Conservation (phyloP, 2,329 filamentous ascomycete genomes). For the Scedosporium aurantiacum region DNA sequence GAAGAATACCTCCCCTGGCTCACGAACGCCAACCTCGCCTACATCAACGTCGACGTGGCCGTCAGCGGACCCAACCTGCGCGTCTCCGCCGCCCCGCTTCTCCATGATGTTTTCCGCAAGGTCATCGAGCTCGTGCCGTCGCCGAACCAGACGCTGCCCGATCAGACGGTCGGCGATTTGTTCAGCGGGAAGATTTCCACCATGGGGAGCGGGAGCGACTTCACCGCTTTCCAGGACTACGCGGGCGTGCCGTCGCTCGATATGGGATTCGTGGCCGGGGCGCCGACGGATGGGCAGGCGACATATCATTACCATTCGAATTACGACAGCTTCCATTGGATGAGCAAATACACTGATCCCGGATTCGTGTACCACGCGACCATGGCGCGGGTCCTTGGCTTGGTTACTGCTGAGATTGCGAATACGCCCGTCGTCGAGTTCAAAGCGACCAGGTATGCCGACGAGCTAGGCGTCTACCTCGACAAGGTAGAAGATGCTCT, state of each 20-base stretch:
- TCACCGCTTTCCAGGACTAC: conserved; percentile 64
- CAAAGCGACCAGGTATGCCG: conserved; percentile 53
- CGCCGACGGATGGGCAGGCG: conserved; percentile 27
- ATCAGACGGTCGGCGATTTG: conserved; percentile 60
- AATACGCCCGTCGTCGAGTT: conserved; percentile 54
- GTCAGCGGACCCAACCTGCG: conserved; percentile 53
- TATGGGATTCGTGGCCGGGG: conserved; percentile 40
- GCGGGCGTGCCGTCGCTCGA: conserved; percentile 57
- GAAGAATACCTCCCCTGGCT: conserved; percentile 84
- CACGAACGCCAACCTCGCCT: conserved; percentile 59
- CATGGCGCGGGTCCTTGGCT: conserved; percentile 53
- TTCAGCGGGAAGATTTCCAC: conserved; percentile 53
- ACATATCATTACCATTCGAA: conserved; percentile 83
- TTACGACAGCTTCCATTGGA: conserved; percentile 86
- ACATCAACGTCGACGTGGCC: conserved; percentile 77
- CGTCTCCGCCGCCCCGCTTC: conserved; percentile 59
- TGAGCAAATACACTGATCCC: conserved; percentile 67
- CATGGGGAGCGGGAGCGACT: conserved; percentile 65
- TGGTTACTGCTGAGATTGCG: conserved; percentile 49
- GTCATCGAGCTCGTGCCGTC: conserved; percentile 53
- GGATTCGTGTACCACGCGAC: conserved; percentile 55
- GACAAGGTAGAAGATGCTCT: conserved; percentile 39
- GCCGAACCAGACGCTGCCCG: conserved; percentile 63
- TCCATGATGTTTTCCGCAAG: conserved; percentile 62
- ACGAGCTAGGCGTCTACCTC: conserved; percentile 41